Percentiles rank a stretch among this genome's conserved stretches.
Conservation (phyloP, 2,329 filamentous ascomycete species). For the Paracorniculantispora psalliotae region DNA sequence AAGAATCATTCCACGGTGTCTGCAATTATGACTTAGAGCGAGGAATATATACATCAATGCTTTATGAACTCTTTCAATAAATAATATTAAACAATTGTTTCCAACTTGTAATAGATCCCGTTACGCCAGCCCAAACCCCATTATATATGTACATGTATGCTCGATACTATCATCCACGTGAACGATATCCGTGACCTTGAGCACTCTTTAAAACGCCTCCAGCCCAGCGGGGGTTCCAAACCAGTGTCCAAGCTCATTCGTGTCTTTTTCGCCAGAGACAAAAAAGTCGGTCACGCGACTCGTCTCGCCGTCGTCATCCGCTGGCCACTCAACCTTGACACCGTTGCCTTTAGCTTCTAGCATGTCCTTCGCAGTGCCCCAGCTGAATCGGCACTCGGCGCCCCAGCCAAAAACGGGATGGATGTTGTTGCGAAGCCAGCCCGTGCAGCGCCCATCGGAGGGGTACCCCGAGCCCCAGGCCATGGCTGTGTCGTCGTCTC, state of each 20-base stretch:
- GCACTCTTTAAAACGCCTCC: slow-evolving; percentile 58
- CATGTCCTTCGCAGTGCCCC: slow-evolving; percentile 92
- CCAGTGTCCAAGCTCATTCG: slow-evolving; percentile 72
- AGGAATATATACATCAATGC: slow-evolving; percentile 2
- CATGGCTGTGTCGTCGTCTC: slow-evolving; percentile 37
- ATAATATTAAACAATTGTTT: background rate
- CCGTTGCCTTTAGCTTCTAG: slow-evolving; percentile 67
- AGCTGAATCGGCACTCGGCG: slow-evolving; percentile 86
- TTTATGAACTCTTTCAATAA: slow-evolving; percentile 4
- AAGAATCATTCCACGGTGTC: slow-evolving; percentile 5
- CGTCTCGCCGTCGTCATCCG: slow-evolving; percentile 63
- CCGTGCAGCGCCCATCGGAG: slow-evolving; percentile 72
- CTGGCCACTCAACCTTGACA: slow-evolving; percentile 79
- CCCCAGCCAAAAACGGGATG: slow-evolving; percentile 96
- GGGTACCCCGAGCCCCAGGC: slow-evolving; percentile 92
- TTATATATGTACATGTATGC: background rate
- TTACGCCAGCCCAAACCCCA: background rate
- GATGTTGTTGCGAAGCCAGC: slow-evolving; percentile 82
- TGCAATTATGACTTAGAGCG: slow-evolving; percentile 6
- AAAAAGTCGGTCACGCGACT: slow-evolving; percentile 76
- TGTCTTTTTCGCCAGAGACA: slow-evolving; percentile 35
- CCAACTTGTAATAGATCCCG: background rate
- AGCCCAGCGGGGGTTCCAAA: slow-evolving; percentile 69
- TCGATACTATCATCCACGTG: background rate
- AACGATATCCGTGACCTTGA: background rate